These are phyloP conservation scores for Cicer cuneatum DNA, from an alignment of 306 rosid genomes.

Conservation along the genomic window DNA sequence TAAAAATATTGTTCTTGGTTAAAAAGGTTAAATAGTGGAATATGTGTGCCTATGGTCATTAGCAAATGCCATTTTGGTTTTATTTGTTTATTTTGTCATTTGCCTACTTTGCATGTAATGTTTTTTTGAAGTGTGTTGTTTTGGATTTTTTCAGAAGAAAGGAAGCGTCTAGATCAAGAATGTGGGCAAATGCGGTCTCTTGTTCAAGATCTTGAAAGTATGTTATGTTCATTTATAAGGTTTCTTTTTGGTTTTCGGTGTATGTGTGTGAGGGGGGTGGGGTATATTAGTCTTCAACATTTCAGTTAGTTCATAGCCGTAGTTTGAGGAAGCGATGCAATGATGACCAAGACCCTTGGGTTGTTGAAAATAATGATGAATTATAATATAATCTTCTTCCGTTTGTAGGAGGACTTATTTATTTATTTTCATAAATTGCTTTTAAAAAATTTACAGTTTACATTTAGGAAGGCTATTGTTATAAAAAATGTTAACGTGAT, in stretches of 20 bases:
- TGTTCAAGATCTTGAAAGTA: slow-evolving; percentile 87
- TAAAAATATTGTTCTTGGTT: not conserved
- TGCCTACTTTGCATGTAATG: slow-evolving; percentile 22
- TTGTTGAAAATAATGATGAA: not conserved
- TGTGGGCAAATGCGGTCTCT: slow-evolving; percentile 74
- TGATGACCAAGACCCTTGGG: not conserved
- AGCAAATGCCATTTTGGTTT: slow-evolving; percentile 15
- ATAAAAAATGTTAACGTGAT: not conserved
- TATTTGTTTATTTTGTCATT: slow-evolving; percentile 26
- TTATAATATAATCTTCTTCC: not conserved
- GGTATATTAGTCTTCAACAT: slow-evolving; percentile 15
- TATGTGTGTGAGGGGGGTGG: not conserved
- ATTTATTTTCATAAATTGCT: not conserved
- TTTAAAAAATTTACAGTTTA: not conserved
- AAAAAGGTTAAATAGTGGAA: slow-evolving; percentile 11
- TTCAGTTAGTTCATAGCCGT: slow-evolving; percentile 2
- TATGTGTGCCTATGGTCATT: slow-evolving; percentile 16
- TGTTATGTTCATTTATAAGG: slow-evolving; percentile 41
- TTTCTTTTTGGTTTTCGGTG: slow-evolving; percentile 2
- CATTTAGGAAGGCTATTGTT: not conserved
- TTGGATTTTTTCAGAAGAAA: slow-evolving; percentile 64
- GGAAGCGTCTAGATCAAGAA: slow-evolving; percentile 65
- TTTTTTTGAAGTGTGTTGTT: slow-evolving; percentile 14
- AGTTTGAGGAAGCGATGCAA: slow-evolving; percentile 8
- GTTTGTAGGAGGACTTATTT: not conserved